These are phyloP conservation scores for Fomitopsis serialis DNA, from an alignment of 768 basidiomycete species.

Conservation along the genomic window DNA sequence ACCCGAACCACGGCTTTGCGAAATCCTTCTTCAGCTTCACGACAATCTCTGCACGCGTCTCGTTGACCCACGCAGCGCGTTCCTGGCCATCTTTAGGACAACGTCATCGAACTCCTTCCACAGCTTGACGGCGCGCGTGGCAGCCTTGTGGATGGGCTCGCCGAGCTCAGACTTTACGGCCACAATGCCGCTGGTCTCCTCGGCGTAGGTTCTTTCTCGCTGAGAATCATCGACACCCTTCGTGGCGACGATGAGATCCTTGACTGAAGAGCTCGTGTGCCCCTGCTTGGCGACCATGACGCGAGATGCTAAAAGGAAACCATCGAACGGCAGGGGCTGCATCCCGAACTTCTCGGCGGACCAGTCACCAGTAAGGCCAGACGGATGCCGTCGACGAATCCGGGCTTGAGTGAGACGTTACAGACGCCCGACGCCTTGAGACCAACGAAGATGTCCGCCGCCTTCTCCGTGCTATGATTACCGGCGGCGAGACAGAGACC, in stretches of 20 bases:
- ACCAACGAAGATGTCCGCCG: constrained; percentile 89
- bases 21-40: constrained; percentile 92
- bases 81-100: constrained; percentile 93
- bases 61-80: constrained; percentile 79
- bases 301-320: constrained; percentile 91
- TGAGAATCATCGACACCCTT: constrained; percentile 83
- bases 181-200: constrained; percentile 92
- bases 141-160: constrained; percentile 99
- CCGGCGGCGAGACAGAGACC: constrained; percentile 99
- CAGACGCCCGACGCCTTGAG: constrained; percentile 82
- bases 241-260: constrained; percentile 93
- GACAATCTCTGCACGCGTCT: constrained; percentile 87
- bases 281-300: constrained; percentile 99
- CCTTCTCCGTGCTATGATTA: constrained; percentile 95
- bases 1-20: constrained; percentile 94
- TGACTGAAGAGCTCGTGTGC: constrained; percentile 90
- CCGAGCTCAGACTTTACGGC: constrained; percentile 97
- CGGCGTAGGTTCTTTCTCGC: constrained; percentile 94
- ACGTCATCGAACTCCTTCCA: constrained; percentile 99
- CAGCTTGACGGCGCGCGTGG: constrained; percentile 92
- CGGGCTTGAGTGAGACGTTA: constrained; percentile 97
- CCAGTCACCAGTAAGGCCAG: constrained; percentile 97
- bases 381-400: constrained; percentile 94
- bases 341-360: constrained; percentile 71
- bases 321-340: constrained; percentile 98